These are phyloP conservation scores for Talaromyces sp. DNA, from an alignment of 2,329 filamentous ascomycete genomes.

Conservation along the genomic window DNA sequence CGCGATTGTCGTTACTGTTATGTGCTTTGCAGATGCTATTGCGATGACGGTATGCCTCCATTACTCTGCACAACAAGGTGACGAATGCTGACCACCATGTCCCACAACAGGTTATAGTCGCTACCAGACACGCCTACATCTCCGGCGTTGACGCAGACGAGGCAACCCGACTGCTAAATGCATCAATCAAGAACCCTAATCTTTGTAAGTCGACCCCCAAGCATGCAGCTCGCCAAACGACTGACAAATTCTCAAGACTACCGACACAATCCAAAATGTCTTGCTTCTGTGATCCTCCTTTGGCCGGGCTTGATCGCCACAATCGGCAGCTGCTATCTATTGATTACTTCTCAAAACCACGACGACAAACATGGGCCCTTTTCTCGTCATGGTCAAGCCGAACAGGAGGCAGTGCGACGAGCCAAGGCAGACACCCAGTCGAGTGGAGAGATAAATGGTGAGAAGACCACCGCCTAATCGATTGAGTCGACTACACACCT, in stretches of 20 bases:
- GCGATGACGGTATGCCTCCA: slow-evolving; percentile 44
- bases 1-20: slow-evolving; percentile 47
- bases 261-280: slow-evolving; percentile 47
- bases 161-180: slow-evolving; percentile 27
- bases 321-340: slow-evolving; percentile 39
- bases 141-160: slow-evolving; percentile 37
- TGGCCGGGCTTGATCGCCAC: slow-evolving; percentile 53
- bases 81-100: background rate
- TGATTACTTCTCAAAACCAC: slow-evolving; percentile 34
- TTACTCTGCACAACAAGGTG: background rate
- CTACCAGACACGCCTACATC: slow-evolving; percentile 45
- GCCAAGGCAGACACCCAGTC: background rate
- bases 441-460: background rate
- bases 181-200: slow-evolving; percentile 35
- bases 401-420: background rate
- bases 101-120: slow-evolving; percentile 42
- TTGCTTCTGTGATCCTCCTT: slow-evolving; percentile 52
- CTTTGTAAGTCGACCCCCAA: slow-evolving; percentile 20
- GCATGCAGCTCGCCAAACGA: background rate
- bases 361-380: slow-evolving; percentile 28
- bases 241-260: slow-evolving; percentile 33
- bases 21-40: slow-evolving; percentile 49
- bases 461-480: background rate
- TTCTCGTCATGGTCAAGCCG: background rate
- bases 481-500: background rate